A percentile compares a stretch with the other conserved stretches of the same genome.
phyloP scores from a whole-genome alignment of 2,329 filamentous ascomycete species.

The Penicillium decumbens region DNA sequence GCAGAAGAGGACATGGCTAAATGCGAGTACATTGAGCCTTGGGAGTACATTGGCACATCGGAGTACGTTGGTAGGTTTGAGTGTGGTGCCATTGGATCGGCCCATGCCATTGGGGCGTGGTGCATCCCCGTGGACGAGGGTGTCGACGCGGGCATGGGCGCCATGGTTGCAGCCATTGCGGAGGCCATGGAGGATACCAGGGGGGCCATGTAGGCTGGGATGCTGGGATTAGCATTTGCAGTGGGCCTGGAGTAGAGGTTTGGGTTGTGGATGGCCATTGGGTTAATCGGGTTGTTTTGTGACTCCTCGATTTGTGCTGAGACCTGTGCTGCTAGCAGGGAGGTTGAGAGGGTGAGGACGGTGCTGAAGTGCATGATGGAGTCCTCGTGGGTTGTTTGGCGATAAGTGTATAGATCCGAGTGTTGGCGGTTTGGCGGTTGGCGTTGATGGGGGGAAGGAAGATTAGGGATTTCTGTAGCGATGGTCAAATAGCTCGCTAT shows the following conservation, averaged over 20 bases:
- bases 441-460: neutral
- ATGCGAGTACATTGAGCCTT: neutral
- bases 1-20: neutral
- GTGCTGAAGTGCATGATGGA: slow-evolving; percentile 18
- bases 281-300: neutral
- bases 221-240: neutral
- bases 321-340: slow-evolving; percentile 12
- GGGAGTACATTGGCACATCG: neutral
- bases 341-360: slow-evolving; percentile 13
- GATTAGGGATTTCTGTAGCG: too few relatives aligned
- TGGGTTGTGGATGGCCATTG: neutral
- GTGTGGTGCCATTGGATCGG: neutral
- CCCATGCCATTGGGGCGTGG: neutral
- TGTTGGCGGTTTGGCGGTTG: neutral
- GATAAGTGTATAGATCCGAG: too few relatives aligned
- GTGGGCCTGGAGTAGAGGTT: neutral
- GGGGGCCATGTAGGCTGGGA: neutral
- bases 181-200: neutral
- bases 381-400: neutral
- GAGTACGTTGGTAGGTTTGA: neutral
- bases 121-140: neutral
- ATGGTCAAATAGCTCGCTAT: neutral
- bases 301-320: neutral
- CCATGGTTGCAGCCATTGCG: neutral
- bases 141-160: neutral